Evolutionary conservation across 495 filamentous ascomycete species (phyloP), one percentile per base, ranked within the genome.

Genomic region (Peziza echinospora): DNA sequence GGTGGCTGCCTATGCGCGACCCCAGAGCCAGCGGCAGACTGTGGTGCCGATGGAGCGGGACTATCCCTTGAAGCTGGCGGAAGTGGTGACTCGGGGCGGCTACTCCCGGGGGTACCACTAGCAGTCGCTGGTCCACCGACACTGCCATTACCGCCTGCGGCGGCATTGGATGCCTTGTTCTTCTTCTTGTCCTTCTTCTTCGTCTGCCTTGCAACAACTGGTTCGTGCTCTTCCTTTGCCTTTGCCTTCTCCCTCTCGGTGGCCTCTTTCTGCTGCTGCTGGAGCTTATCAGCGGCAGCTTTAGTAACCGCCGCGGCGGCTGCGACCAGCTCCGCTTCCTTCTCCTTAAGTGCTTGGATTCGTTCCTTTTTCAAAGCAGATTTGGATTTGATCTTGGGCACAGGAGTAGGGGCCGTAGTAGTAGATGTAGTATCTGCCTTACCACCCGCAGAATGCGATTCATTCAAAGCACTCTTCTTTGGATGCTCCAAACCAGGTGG

Each of bases 361-460:
- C 84, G 68, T 53, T 92, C 82, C 60, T 92, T 94, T 61, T 87
- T 91, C 50, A 76, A 69, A 55, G 91, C 83, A 52, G 76, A 87
- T 67, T 96, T 97, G 13, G 84, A 85, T 54, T 82, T 82, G 13
- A 3, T 11, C n/a, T 70, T 62, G 30, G 81, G 70, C 0, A 83
- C 69, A 21, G 84, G 79, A 1, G 84, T 82, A 28, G 78, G 11
- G 8, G 26, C 8, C n/a, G 26, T 34, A 8, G 8, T 34, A n/a
- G 26, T 34, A 8, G n/a, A 34, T 34, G 26, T n/a, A n/a, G n/a
- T n/a, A n/a, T n/a, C n/a, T n/a, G n/a, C n/a, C n/a, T n/a, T n/a
- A n/a, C n/a, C n/a, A n/a, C n/a, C n/a, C n/a, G n/a, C n/a, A n/a
- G n/a, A n/a, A n/a, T n/a, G n/a, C n/a, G n/a, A n/a, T 17, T 17